A percentile compares a stretch with the other conserved stretches of the same genome.
These are phyloP conservation scores for Penicillium sp. DNA, from an alignment of 2,329 filamentous ascomycete genomes.

Conservation along the genomic window DNA sequence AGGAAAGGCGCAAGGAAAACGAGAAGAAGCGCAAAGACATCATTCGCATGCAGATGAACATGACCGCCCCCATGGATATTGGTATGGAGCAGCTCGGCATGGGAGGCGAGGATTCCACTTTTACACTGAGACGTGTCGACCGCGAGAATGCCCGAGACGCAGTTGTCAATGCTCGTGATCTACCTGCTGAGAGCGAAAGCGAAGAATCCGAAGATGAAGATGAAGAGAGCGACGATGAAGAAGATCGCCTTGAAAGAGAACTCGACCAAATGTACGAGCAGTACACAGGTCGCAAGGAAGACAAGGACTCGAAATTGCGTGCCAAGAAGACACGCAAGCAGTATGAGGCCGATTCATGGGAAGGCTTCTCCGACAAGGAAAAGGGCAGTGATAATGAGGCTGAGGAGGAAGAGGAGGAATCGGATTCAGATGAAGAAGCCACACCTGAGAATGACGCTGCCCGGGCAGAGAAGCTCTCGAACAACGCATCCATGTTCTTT, in stretches of 20 bases:
- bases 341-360: constrained; percentile 85
- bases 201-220: constrained; percentile 63
- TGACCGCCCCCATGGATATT: constrained; percentile 94
- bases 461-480: constrained; percentile 66
- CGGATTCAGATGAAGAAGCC: constrained; percentile 18
- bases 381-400: constrained; percentile 63
- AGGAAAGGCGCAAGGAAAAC: constrained; percentile 83
- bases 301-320: constrained; percentile 80
- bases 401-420: constrained; percentile 52
- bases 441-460: constrained; percentile 33
- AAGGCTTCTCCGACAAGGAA: constrained; percentile 73
- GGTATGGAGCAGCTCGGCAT: constrained; percentile 85
- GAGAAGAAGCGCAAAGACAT: constrained; percentile 94
- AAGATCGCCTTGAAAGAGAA: constrained; percentile 78
- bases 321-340: constrained; percentile 86
- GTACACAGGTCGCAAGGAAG: constrained; percentile 78
- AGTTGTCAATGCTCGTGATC: constrained; percentile 78
- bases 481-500: constrained; percentile 85
- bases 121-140: constrained; percentile 79
- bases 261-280: constrained; percentile 85
- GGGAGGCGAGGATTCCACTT: constrained; percentile 79
- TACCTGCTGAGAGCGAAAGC: constrained; percentile 58
- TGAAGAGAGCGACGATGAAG: constrained; percentile 72
- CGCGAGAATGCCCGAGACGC: constrained; percentile 69
- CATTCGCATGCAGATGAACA: constrained; percentile 94